phyloP scores from a whole-genome alignment of 768 basidiomycete genomes.

The Leccinum sublutescens region DNA sequence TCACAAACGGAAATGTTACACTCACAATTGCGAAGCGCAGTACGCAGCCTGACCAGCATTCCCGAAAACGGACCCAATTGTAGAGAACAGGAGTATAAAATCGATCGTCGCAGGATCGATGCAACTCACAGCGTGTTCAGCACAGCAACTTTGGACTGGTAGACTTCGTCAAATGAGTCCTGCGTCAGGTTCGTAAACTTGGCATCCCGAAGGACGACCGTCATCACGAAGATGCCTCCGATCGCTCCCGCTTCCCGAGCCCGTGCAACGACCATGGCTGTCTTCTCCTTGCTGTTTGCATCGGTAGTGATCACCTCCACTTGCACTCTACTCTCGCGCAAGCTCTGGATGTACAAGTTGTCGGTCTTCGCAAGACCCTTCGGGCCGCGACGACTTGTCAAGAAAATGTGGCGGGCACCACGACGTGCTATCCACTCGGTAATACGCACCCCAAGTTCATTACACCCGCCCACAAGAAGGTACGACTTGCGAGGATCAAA shows the following conservation, averaged over 20 bases:
- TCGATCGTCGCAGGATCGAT: conserved; percentile 23
- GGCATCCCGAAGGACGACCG: conserved; percentile 34
- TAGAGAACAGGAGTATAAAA: conserved; percentile 35
- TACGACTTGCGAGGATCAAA: conserved; percentile 31
- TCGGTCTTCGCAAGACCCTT: conserved; percentile 22
- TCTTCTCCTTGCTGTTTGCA: conserved; percentile 24
- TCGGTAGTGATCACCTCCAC: conserved; percentile 30
- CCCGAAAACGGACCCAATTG: conserved; percentile 34
- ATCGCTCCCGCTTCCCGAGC: conserved; percentile 26
- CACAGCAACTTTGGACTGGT: conserved; percentile 22
- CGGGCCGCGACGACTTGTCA: conserved; percentile 27
- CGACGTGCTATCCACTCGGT: conserved; percentile 35
- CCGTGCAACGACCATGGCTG: conserved; percentile 21
- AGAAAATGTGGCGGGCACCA: conserved; percentile 33
- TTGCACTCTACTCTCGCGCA: conserved; percentile 23
- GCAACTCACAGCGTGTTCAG: conserved; percentile 18
- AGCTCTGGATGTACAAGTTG: conserved; percentile 28
- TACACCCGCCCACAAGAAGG: conserved; percentile 21
- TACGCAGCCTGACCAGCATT: conserved; percentile 26
- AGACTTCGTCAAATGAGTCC: conserved; percentile 28
- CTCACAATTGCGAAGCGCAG: conserved; percentile 17
- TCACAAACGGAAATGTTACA: too few relatives aligned
- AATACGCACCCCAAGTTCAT: conserved; percentile 26
- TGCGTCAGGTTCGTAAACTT: conserved; percentile 35
- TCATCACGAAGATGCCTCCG: conserved; percentile 35